phyloP scores from a whole-genome alignment of 2,329 filamentous ascomycete genomes.

The Apiospora malaysiana region DNA sequence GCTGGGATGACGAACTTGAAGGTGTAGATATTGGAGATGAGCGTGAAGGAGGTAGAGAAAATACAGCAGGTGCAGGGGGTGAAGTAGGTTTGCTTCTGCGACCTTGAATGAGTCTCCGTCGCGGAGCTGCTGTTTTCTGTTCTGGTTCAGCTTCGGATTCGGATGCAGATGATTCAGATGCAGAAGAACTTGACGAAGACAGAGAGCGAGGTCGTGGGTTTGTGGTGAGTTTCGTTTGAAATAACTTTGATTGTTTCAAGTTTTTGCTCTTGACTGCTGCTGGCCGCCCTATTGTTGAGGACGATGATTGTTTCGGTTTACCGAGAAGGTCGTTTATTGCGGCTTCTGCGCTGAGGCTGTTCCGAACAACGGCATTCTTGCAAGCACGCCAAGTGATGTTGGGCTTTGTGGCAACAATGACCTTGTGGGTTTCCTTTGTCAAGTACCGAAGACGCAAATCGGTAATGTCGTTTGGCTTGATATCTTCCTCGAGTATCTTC shows the following conservation, averaged over 20 bases:
- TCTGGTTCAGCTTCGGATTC: conserved; percentile 23
- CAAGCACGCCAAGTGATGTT: conserved; percentile 36
- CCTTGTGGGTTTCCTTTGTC: conserved; percentile 37
- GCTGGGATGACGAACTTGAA: conserved; percentile 31
- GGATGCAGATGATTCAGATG: conserved; percentile 15
- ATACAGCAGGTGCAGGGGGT: conserved; percentile 36
- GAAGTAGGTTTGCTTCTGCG: conserved; percentile 32
- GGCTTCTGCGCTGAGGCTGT: conserved; percentile 13
- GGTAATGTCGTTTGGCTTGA: conserved; percentile 37
- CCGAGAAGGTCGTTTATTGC: conserved; percentile 25
- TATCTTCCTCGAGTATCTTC: conserved; percentile 30
- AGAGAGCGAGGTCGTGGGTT: neutral
- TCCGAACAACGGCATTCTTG: conserved; percentile 34
- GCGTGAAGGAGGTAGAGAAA: conserved; percentile 40
- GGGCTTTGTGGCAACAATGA: conserved; percentile 35
- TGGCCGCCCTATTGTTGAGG: conserved; percentile 5
- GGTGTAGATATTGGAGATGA: conserved; percentile 39
- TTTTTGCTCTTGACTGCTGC: neutral
- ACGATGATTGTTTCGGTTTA: conserved; percentile 10
- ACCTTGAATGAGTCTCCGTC: conserved; percentile 39
- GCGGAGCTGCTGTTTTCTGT: conserved; percentile 30
- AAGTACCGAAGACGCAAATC: conserved; percentile 38
- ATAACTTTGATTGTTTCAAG: neutral
- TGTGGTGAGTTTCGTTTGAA: neutral
- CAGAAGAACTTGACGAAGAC: neutral